Evolutionary conservation across 257 asterid genomes (phyloP).

Genomic region (Schizonepeta tenuifolia): DNA sequence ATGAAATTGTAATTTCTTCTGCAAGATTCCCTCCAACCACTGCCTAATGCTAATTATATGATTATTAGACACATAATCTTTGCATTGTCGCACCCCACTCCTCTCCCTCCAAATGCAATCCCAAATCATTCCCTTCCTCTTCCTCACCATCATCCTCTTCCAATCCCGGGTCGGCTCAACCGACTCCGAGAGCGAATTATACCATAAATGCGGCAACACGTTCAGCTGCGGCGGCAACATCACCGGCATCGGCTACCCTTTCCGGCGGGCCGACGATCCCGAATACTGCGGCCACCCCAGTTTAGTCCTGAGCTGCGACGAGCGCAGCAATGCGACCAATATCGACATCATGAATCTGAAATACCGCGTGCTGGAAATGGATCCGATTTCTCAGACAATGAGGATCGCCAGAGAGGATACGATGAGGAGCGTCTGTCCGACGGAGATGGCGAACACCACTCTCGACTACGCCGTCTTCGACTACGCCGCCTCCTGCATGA

Average conservation of each 20-base stretch:
- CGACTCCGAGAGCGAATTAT: constrained; percentile 27
- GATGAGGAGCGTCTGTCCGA: constrained; percentile 46
- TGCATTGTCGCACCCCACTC: neutral
- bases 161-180: constrained; percentile 33
- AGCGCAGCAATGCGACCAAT: constrained; percentile 32
- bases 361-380: constrained; percentile 48
- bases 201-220: constrained; percentile 40
- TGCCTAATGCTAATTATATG: neutral
- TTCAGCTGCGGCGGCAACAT: constrained; percentile 57
- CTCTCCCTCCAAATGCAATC: constrained; percentile 39
- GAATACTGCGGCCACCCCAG: constrained; percentile 65
- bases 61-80: neutral
- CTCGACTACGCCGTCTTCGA: constrained; percentile 56
- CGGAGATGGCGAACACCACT: constrained; percentile 52
- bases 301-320: constrained; percentile 50
- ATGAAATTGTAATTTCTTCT: constrained; percentile 23
- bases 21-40: constrained; percentile 37
- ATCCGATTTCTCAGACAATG: constrained; percentile 41
- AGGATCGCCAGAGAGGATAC: constrained; percentile 59
- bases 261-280: constrained; percentile 50
- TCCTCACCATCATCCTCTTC: constrained; percentile 26
- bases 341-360: constrained; percentile 39
- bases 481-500: constrained; percentile 39
- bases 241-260: constrained; percentile 56
- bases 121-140: constrained; percentile 27